phyloP scores from a whole-genome alignment of 306 rosid species.

The Castanea crenata region DNA sequence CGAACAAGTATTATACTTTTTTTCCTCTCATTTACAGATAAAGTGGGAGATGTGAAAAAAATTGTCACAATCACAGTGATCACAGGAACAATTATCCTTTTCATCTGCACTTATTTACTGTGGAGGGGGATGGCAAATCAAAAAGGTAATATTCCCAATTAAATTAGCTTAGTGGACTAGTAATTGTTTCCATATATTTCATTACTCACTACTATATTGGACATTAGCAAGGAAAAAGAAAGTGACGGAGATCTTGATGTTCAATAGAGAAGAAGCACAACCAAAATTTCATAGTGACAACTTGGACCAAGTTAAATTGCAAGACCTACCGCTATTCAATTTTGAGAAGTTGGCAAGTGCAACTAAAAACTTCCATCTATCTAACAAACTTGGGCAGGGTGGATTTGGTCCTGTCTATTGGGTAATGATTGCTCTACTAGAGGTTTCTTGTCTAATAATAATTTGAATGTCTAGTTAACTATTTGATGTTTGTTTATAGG shows the following conservation, averaged over 20 bases:
- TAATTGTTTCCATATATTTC: not conserved
- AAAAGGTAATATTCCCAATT: not conserved
- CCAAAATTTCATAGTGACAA: not conserved
- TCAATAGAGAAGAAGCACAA: not conserved
- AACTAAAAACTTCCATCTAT: constrained; percentile 19
- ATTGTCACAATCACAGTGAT: not conserved
- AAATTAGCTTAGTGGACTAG: not conserved
- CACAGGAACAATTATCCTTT: constrained; percentile 8
- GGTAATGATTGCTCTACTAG: constrained; percentile 6
- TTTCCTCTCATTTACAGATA: not conserved
- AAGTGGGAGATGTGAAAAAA: not conserved
- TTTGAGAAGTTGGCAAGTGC: constrained; percentile 19
- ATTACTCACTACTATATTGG: not conserved
- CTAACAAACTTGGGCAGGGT: constrained; percentile 31
- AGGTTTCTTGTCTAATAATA: not conserved
- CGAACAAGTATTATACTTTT: too few relatives aligned
- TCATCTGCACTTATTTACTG: constrained; percentile 13
- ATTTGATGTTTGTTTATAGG: constrained; percentile 11
- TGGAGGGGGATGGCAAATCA: constrained; percentile 7
- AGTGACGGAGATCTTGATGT: too few relatives aligned
- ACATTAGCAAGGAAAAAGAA: not conserved
- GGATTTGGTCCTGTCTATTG: constrained; percentile 33
- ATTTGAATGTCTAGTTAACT: not conserved
- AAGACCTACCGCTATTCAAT: constrained; percentile 27
- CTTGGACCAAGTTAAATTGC: constrained; percentile 10